phyloP scores from a whole-genome alignment of 2,329 filamentous ascomycete species.

The Paramyrothecium roridum region DNA sequence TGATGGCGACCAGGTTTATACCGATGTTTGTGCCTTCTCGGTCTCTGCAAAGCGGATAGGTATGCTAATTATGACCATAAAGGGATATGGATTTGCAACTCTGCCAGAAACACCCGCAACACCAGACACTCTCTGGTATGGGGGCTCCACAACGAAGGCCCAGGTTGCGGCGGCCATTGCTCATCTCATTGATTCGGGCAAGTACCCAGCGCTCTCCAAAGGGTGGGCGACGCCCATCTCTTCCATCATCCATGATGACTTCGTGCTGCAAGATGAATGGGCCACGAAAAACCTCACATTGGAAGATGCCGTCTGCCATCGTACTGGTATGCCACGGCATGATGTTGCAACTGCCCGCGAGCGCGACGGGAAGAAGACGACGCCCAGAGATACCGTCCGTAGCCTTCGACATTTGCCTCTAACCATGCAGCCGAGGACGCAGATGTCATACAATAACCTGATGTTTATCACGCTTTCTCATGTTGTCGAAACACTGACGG shows the following conservation, averaged over 20 bases:
- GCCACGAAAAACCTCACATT: constrained; percentile 47
- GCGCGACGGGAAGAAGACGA: constrained; percentile 25
- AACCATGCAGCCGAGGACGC: constrained; percentile 38
- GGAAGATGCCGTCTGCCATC: constrained; percentile 51
- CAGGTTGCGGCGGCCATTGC: constrained; percentile 49
- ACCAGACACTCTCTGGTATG: constrained; percentile 49
- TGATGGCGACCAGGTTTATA: constrained; percentile 17
- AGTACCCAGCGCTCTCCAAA: constrained; percentile 19
- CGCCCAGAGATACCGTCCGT: constrained; percentile 32
- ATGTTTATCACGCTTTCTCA: constrained; percentile 44
- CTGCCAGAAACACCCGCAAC: constrained; percentile 35
- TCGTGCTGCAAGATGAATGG: constrained; percentile 43
- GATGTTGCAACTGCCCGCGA: constrained; percentile 21
- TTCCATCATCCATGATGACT: constrained; percentile 46
- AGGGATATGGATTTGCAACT: constrained; percentile 25
- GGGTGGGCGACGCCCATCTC: constrained; percentile 46
- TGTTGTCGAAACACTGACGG: constrained; percentile 41
- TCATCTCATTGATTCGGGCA: constrained; percentile 43
- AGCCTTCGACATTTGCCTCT: constrained; percentile 43
- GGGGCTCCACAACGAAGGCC: constrained; percentile 55
- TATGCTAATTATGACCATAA: background rate
- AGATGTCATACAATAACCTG: constrained; percentile 47
- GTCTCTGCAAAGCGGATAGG: too few species aligned
- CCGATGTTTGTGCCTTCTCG: constrained; percentile 14
- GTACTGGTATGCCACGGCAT: constrained; percentile 45